These are phyloP conservation scores for Allium cepa DNA, from an alignment of 106 monocot genomes.

Conservation along the genomic window DNA sequence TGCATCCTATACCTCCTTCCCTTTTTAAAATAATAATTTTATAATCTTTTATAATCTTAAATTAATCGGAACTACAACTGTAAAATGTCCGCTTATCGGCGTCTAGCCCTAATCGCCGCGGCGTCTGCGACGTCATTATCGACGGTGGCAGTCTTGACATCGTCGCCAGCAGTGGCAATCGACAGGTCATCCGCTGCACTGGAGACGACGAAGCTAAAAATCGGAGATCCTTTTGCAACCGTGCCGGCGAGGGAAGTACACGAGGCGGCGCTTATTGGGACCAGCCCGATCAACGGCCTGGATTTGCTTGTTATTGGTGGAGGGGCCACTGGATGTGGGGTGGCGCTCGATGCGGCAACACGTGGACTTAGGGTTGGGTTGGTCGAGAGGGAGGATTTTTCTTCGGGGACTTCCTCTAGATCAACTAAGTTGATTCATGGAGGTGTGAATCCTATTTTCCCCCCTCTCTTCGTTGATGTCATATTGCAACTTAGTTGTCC, in stretches of 20 bases:
- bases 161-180: slow-evolving; percentile 23
- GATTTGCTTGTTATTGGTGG: slow-evolving; percentile 90
- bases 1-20: no score
- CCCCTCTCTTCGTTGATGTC: no score
- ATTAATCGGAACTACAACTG: no score
- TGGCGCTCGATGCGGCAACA: slow-evolving; percentile 78
- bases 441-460: slow-evolving; percentile 25
- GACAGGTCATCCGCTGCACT: slow-evolving; percentile 18
- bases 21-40: no score
- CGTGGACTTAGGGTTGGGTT: slow-evolving; percentile 86
- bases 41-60: no score
- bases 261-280: slow-evolving; percentile 51
- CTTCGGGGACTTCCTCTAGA: slow-evolving; percentile 89
- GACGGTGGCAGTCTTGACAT: slow-evolving; percentile 6
- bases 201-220: slow-evolving; percentile 32
- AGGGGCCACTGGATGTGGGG: slow-evolving; percentile 92
- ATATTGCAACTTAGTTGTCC: no score
- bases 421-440: slow-evolving; percentile 98
- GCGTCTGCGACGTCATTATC: slow-evolving; percentile 16
- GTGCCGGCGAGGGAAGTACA: slow-evolving; percentile 69
- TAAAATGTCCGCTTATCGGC: slow-evolving; percentile 22
- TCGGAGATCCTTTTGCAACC: slow-evolving; percentile 52
- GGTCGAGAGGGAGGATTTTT: slow-evolving; percentile 97
- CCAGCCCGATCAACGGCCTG: slow-evolving; percentile 50
- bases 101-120: slow-evolving; percentile 12